Evolutionary conservation across 2,329 filamentous ascomycete species (phyloP).

Genomic region (Podosphaera xanthii): DNA sequence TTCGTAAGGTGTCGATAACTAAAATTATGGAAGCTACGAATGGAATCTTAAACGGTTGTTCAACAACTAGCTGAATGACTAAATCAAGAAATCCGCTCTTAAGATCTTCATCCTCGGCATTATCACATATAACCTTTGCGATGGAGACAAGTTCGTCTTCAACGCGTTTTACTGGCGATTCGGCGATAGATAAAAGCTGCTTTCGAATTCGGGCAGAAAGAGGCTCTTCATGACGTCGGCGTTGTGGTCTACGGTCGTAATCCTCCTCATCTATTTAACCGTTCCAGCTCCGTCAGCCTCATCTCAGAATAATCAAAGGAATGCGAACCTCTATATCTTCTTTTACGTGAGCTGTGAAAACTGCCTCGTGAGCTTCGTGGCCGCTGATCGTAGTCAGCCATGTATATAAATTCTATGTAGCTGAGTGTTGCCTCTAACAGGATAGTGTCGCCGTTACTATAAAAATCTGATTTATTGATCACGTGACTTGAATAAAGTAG

Average conservation of each 20-base stretch:
- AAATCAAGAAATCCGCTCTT: slow-evolving; percentile 51
- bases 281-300: slow-evolving; percentile 10
- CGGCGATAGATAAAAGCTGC: slow-evolving; percentile 59
- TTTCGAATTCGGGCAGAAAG: slow-evolving; percentile 49
- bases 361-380: slow-evolving; percentile 18
- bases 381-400: slow-evolving; percentile 28
- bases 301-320: not conserved
- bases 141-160: slow-evolving; percentile 58
- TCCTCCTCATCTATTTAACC: slow-evolving; percentile 45
- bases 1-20: slow-evolving; percentile 53
- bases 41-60: slow-evolving; percentile 95
- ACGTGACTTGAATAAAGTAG: not conserved
- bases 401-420: slow-evolving; percentile 8
- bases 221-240: slow-evolving; percentile 52
- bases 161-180: slow-evolving; percentile 55
- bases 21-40: slow-evolving; percentile 73
- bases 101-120: slow-evolving; percentile 67
- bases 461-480: not conserved
- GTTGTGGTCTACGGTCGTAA: slow-evolving; percentile 48
- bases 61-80: slow-evolving; percentile 51
- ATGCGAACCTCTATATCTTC: slow-evolving; percentile 51
- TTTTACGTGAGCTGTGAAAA: slow-evolving; percentile 40
- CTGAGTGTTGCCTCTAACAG: no score
- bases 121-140: slow-evolving; percentile 54
- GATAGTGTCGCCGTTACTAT: no score